Evolutionary conservation across 768 basidiomycete genomes (phyloP), one percentile per base, ranked within the genome.

Genomic region (Hypsizygus marmoreus): DNA sequence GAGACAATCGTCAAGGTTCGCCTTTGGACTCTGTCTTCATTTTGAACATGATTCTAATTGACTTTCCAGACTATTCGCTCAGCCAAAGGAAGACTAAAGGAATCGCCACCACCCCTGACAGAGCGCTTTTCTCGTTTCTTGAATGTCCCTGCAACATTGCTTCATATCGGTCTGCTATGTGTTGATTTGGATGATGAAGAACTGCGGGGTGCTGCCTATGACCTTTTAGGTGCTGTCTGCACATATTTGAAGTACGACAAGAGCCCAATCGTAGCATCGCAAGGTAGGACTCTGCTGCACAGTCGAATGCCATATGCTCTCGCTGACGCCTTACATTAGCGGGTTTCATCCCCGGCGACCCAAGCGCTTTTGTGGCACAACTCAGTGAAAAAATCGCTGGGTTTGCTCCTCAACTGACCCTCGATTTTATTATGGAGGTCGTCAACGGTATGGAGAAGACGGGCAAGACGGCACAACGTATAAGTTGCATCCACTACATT

Each of bases 341-440:
- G 38, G 79, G 84, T 29, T 86, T 86, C 47, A 74, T 90, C 39
- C 85, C 86, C 12, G 82, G 85, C 3, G 81, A 84, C 50, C 72
- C 81, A 10, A 72, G 71, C 37, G 69, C 81, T 1, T 88, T 88
- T 50, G 78, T 86, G 17, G 65, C 74, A 7, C 72, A 74, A 39
- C 64, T 92, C 32, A 92, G 90, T 63, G 87, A 87, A 49, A 79
- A 77, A 32, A 67, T 93, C 12, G 81, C 91, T 2, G 72, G 71
- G 2, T 84, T 84, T 55, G 81, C 80, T n/a, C 91, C 93, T 9
- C 80, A 89, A 25, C 70, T 95, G 24, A 94, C 92, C 0, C 70
- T 95, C 13, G 93, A 95, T 64, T 91, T 95, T 65, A 71, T 95
- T 42, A 80, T 84, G n/a, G 93, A 94, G 64, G 88, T 94, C 22